A percentile compares a stretch with the other conserved stretches of the same genome.
phyloP scores from a whole-genome alignment of 768 basidiomycete species.

The Cyathus striatus region DNA sequence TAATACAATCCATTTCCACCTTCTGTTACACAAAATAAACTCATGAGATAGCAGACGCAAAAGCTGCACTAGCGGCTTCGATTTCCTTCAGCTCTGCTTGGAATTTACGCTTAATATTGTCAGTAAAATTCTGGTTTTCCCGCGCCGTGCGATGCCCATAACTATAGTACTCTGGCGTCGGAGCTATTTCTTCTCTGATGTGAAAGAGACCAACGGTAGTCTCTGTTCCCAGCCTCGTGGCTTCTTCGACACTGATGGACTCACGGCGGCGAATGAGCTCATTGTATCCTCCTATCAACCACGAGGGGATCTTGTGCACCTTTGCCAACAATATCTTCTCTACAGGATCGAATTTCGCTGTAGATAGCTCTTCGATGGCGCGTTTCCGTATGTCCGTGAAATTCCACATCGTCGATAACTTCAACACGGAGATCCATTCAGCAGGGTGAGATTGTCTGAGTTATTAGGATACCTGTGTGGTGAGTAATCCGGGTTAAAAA shows the following conservation, averaged over 20 bases:
- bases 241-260: slow-evolving; percentile 19
- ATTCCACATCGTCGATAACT: slow-evolving; percentile 32
- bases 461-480: not conserved
- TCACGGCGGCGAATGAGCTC: slow-evolving; percentile 15
- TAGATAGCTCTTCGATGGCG: slow-evolving; percentile 20
- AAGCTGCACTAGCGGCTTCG: not conserved
- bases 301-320: slow-evolving; percentile 22
- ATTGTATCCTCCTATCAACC: slow-evolving; percentile 24
- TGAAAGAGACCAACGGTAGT: slow-evolving; percentile 13
- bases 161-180: not conserved
- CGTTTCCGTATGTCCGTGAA: slow-evolving; percentile 21
- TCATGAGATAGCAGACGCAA: not conserved
- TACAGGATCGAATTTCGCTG: slow-evolving; percentile 9
- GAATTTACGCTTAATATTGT: not conserved
- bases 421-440: slow-evolving; percentile 33
- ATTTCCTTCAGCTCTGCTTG: not conserved
- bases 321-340: slow-evolving; percentile 26
- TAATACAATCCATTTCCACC: not conserved
- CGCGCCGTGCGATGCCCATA: not conserved
- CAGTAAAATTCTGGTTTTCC: not conserved
- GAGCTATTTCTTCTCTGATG: slow-evolving; percentile 8
- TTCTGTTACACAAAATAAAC: not conserved
- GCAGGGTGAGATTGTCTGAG: slow-evolving; percentile 6
- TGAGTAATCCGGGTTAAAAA: not conserved
- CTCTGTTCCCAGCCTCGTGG: slow-evolving; percentile 15